Conservation (phyloP, 441 rosid species). For the Codiaeum variegatum region DNA sequence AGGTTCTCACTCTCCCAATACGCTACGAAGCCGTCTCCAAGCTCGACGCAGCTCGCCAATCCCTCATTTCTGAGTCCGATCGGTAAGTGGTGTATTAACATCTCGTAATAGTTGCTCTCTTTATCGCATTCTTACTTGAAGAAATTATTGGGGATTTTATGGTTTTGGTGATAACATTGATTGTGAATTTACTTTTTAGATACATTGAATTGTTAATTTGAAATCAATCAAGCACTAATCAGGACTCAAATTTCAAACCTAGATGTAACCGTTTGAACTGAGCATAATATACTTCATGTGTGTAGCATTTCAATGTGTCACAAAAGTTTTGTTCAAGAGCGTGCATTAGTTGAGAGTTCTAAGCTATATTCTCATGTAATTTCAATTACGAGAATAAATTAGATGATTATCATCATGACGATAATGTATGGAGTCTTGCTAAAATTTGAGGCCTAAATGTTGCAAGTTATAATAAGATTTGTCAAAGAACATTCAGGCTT, state of each 20-base stretch:
- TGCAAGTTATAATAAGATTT: background rate
- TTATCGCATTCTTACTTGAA: background rate
- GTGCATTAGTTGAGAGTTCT: background rate
- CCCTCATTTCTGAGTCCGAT: slow-evolving; percentile 64
- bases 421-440: background rate
- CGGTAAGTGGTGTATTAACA: slow-evolving; percentile 40
- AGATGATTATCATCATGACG: background rate
- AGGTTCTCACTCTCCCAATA: slow-evolving; percentile 55
- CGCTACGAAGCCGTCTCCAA: slow-evolving; percentile 61
- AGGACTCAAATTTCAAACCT: background rate
- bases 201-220: background rate
- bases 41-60: slow-evolving; percentile 53
- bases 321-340: background rate
- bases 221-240: background rate
- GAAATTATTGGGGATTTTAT: slow-evolving; percentile 2
- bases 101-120: background rate
- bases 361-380: background rate
- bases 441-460: background rate
- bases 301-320: background rate
- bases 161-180: background rate
- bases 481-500: too few relatives aligned
- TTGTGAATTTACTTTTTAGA: background rate
- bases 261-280: background rate
- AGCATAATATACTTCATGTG: background rate
- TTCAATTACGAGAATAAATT: background rate